Evolutionary conservation across 2,329 filamentous ascomycete genomes (phyloP).

Genomic region (Alternaria conjuncta): DNA sequence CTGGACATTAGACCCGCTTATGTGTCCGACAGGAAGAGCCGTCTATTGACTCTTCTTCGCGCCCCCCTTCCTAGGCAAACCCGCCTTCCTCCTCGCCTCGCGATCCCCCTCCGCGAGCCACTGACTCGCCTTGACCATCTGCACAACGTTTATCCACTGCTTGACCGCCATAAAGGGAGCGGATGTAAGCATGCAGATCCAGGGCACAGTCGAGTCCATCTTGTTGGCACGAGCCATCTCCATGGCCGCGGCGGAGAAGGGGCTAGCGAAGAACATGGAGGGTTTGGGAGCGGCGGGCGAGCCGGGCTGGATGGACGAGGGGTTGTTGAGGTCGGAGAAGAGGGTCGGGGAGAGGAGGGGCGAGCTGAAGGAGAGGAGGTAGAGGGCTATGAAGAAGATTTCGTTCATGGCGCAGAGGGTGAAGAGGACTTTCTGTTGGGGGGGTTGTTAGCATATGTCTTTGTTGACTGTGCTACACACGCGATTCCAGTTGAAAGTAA

Average conservation of each 20-base stretch:
- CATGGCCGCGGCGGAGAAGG: constrained; percentile 89
- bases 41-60: constrained; percentile 35
- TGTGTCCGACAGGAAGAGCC: background rate
- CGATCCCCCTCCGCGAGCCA: constrained; percentile 94
- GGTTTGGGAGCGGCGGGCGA: constrained; percentile 73
- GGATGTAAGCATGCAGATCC: constrained; percentile 81
- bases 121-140: constrained; percentile 89
- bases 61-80: constrained; percentile 45
- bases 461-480: background rate
- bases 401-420: constrained; percentile 90
- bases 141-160: constrained; percentile 92
- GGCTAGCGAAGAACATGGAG: constrained; percentile 80
- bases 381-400: constrained; percentile 96
- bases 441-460: constrained; percentile 17
- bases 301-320: constrained; percentile 62
- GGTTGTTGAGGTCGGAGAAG: constrained; percentile 65
- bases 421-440: constrained; percentile 84
- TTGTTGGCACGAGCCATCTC: constrained; percentile 94
- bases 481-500: constrained; percentile 8
- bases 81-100: constrained; percentile 60
- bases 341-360: constrained; percentile 87
- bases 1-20: background rate
- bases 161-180: constrained; percentile 89
- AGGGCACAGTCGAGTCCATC: constrained; percentile 66
- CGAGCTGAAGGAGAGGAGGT: constrained; percentile 95